These are phyloP conservation scores for Xylaria multiplex DNA, from an alignment of 2,329 filamentous ascomycete species.

Conservation along the genomic window DNA sequence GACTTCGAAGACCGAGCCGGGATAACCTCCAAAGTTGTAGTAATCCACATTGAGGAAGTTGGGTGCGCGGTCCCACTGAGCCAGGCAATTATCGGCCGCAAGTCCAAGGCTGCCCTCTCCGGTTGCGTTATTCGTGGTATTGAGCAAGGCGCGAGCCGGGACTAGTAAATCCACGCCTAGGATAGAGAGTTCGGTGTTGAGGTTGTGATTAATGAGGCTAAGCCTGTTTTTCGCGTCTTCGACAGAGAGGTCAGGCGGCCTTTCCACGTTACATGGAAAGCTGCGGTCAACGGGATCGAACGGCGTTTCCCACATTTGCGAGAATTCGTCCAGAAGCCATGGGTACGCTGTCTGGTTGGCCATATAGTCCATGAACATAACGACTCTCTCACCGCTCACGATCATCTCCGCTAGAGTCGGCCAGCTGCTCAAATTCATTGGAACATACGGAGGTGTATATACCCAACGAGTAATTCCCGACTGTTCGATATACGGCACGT, in stretches of 20 bases:
- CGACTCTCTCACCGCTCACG: slow-evolving; percentile 72
- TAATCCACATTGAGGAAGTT: slow-evolving; percentile 87
- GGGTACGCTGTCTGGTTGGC: slow-evolving; percentile 82
- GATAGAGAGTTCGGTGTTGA: slow-evolving; percentile 80
- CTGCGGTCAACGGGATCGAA: slow-evolving; percentile 73
- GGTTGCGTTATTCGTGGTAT: slow-evolving; percentile 74
- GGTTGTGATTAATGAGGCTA: slow-evolving; percentile 90
- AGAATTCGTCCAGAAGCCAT: slow-evolving; percentile 88
- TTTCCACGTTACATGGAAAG: slow-evolving; percentile 83
- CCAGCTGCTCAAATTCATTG: slow-evolving; percentile 81
- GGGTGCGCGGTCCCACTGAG: slow-evolving; percentile 73
- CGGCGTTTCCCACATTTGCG: slow-evolving; percentile 89
- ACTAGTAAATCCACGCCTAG: slow-evolving; percentile 72
- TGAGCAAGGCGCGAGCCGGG: slow-evolving; percentile 75
- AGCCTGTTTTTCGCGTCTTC: slow-evolving; percentile 69
- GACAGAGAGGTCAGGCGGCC: slow-evolving; percentile 72
- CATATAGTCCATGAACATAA: slow-evolving; percentile 87
- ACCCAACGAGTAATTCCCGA: slow-evolving; percentile 78
- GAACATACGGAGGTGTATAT: slow-evolving; percentile 76
- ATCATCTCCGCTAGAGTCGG: slow-evolving; percentile 84
- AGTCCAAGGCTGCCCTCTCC: slow-evolving; percentile 74
- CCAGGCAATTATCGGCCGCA: slow-evolving; percentile 69
- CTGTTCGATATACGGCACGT: slow-evolving; percentile 73
- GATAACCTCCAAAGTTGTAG: slow-evolving; percentile 75
- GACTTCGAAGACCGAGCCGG: slow-evolving; percentile 80